phyloP scores from a whole-genome alignment of 1,284 basidiomycete genomes.

The Exobasidium rhododendri region DNA sequence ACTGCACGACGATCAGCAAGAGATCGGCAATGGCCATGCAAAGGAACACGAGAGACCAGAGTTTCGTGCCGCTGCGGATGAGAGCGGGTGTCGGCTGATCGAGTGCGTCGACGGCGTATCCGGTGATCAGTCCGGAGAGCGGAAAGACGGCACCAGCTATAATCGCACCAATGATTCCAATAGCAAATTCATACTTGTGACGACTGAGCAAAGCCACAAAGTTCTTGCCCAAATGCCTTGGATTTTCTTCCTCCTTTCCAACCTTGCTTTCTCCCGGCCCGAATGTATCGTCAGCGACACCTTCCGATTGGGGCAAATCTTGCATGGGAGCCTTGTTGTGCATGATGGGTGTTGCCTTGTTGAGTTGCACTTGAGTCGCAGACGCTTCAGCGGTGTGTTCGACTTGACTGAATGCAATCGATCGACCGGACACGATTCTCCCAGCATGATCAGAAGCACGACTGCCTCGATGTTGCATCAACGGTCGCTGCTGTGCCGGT shows the following conservation, averaged over 20 bases:
- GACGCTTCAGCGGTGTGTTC: not conserved
- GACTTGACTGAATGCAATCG: not conserved
- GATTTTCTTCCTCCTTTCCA: not conserved
- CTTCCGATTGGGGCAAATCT: not conserved
- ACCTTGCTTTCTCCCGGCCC: not conserved
- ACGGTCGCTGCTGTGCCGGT: not conserved
- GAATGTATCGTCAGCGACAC: not conserved
- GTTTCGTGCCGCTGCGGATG: slow-evolving; percentile 26
- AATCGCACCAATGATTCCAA: slow-evolving; percentile 30
- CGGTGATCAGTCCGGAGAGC: slow-evolving; percentile 52
- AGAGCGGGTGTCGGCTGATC: slow-evolving; percentile 22
- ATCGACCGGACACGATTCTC: not conserved
- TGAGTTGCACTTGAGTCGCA: not conserved
- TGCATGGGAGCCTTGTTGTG: not conserved
- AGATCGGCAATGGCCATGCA: slow-evolving; percentile 33
- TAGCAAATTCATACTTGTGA: slow-evolving; percentile 28
- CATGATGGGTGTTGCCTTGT: not conserved
- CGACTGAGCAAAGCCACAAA: not conserved
- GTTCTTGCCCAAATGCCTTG: not conserved
- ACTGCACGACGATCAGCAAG: slow-evolving; percentile 31
- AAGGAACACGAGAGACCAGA: slow-evolving; percentile 45
- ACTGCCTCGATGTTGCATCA: not conserved
- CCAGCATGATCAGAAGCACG: not conserved
- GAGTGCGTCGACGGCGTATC: slow-evolving; percentile 36
- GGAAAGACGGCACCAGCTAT: slow-evolving; percentile 55